Evolutionary conservation across 495 filamentous ascomycete genomes (phyloP), one percentile per base, ranked within the genome.

Genomic region (Podospora bellae-mahoneyi): DNA sequence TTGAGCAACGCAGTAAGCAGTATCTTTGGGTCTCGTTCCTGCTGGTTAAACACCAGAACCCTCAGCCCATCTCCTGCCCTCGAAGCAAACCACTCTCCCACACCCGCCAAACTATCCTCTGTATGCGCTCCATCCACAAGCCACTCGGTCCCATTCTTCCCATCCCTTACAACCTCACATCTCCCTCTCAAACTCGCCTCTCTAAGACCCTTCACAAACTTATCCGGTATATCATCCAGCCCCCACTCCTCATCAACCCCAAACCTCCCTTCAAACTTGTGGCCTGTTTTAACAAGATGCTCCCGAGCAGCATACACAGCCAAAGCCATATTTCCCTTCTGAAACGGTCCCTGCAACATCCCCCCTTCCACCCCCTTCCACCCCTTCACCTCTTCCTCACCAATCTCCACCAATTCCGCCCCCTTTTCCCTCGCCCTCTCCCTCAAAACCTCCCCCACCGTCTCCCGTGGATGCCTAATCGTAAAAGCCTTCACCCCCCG

Each of bases 161-260:
- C 39, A 28, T 63, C 61, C 18, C 19, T n/a, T 32, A 32, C 30
- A 63, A 63, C 61, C 61, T 63, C 61, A n/a, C 61, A 63, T 6
- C 61, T 28, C 30, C 61, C 61, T 63, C 61, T 28, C 32, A 28
- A 63, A 10, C 19, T 19, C 18, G 30, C 61, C 61, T 63, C 28
- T 32, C 48, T 18, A 4, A 63, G 61, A 39, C 61, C 61, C n/a
- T 76, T 79, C 44, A 83, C 80, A 74, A 96, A 91, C 67, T 86
- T 80, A 2, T 57, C 53, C n/a, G 80, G 74, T 4, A 76, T 64
- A 26, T 71, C 65, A 7, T 56, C 62, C 65, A 77, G 27, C 59
- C 10, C 30, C 61, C 62, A 71, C n/a, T 61, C 60, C n/a, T n/a
- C 62, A 1, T 62, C 55, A 15, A 32, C 54, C 56, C 64, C 74